Base-by-base conservation (phyloP, 2,329 filamentous ascomycete genomes). In the Dactylellina parvicollis region DNA sequence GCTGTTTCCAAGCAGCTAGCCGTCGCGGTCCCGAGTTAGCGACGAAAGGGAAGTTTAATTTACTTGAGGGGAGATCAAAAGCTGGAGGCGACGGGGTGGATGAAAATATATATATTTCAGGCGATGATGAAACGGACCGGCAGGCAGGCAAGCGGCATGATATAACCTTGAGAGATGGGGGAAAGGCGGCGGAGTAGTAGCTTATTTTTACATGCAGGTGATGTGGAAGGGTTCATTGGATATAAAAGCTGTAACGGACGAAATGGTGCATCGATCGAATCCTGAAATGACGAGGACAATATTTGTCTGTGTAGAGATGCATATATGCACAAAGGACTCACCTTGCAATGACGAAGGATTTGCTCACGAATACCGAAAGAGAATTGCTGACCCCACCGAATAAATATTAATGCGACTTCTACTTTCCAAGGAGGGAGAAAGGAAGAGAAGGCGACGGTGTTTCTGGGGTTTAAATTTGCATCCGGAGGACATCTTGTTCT, bases 271-370 rank as follows among this genome's bases (percentile, higher is more conserved):
- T 54, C 24, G 4, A 54, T 10, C 24, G 32, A 56, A 42, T 38
- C 34, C 34, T 38, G 34, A 14, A 38, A 38, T 38, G 34, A 38
- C 34, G 34, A 38, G 12, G 34, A 38, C 16, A n/a, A 38, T 12
- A 34, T 38, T 38, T 32, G 30, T 40, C n/a, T 16, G n/a, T 4
- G 46, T 28, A 28, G 46, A 49, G 46, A 49, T 28, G 46, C 46
- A 30, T n/a, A 18, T 20, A 49, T 30, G 20, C 46, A 22, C 20
- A 7, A n/a, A 22, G 20, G 50, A 56, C 60, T 66, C 61, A 57
- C 52, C 52, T n/a, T 34, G 20, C 52, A 20, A 67, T 67, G 62
- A 67, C 62, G 52, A 67, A 59, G 62, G 62, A 67, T 67, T 67
- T 52, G 54, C 54, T 67, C 54, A 56, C 26, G 40, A 26, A n/a